These are phyloP conservation scores for Cyclaneusma minus DNA, from an alignment of 2,329 filamentous ascomycete species.

Conservation along the genomic window DNA sequence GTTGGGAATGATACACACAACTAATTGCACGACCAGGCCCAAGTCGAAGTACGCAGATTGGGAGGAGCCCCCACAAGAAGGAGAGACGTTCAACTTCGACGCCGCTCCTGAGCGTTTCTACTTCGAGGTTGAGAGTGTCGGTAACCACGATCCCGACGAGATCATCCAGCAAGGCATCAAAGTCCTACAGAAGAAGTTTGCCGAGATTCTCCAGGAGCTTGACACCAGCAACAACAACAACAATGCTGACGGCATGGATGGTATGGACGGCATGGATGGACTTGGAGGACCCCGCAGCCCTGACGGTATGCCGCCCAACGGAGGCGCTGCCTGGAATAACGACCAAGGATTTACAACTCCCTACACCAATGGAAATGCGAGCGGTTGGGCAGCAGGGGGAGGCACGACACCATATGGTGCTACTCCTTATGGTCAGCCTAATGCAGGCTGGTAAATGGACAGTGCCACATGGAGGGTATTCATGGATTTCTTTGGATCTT, in stretches of 20 bases:
- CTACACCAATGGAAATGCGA: conserved; percentile 43
- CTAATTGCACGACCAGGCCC: conserved; percentile 45
- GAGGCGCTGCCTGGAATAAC: conserved; percentile 39
- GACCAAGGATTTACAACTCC: conserved; percentile 54
- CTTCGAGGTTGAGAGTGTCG: conserved; percentile 81
- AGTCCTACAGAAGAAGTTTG: conserved; percentile 80
- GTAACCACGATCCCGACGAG: conserved; percentile 74
- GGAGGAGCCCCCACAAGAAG: conserved; percentile 67
- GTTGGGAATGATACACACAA: conserved; percentile 3
- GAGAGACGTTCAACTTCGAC: conserved; percentile 82
- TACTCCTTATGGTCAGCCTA: conserved; percentile 40
- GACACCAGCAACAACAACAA: conserved; percentile 37
- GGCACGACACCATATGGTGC: conserved; percentile 41
- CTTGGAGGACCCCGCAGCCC: conserved; percentile 52
- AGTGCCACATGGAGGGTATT: too few species aligned
- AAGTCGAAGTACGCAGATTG: conserved; percentile 65
- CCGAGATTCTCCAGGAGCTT: conserved; percentile 54
- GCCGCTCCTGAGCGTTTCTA: conserved; percentile 78
- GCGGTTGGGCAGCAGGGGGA: conserved; percentile 47
- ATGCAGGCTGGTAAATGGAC: conserved; percentile 4
- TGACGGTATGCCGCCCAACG: conserved; percentile 41
- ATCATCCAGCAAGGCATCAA: conserved; percentile 83
- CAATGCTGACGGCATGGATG: conserved; percentile 32
- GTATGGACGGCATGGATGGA: conserved; percentile 27
- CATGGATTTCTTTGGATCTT: too few species aligned